Percentiles rank a stretch among this genome's conserved stretches.
phyloP scores from a whole-genome alignment of 2,329 filamentous ascomycete genomes.

The Aspergillus cejpii region DNA sequence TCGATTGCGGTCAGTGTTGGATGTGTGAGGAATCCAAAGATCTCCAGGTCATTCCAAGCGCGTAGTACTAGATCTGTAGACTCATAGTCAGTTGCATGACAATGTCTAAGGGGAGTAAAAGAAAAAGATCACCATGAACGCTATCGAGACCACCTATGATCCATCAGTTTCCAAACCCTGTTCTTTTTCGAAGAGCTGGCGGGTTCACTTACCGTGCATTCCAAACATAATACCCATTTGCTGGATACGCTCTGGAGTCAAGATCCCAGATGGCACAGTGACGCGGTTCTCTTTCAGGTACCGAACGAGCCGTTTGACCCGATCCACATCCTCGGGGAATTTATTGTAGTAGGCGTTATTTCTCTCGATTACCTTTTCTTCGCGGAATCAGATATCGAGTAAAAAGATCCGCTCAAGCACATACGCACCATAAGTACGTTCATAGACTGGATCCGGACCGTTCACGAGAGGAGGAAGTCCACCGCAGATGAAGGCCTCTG shows the following conservation, averaged over 20 bases:
- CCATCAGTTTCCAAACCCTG: constrained; percentile 8
- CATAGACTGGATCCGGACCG: constrained; percentile 67
- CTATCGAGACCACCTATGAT: constrained; percentile 57
- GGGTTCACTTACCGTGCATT: constrained; percentile 51
- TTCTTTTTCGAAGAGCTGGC: neutral
- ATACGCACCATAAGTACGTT: constrained; percentile 53
- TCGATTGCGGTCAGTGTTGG: constrained; percentile 66
- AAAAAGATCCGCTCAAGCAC: constrained; percentile 1
- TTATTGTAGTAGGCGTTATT: constrained; percentile 78
- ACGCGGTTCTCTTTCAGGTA: constrained; percentile 60
- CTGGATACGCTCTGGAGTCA: constrained; percentile 69
- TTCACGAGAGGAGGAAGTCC: constrained; percentile 72
- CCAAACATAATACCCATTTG: constrained; percentile 74
- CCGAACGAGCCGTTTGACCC: constrained; percentile 59
- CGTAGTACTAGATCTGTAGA: constrained; percentile 57
- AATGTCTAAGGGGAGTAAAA: neutral
- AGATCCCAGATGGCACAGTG: constrained; percentile 59
- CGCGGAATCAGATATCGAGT: constrained; percentile 11
- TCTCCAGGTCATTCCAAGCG: constrained; percentile 64
- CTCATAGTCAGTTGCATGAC: neutral
- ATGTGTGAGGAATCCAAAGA: constrained; percentile 68
- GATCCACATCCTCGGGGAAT: constrained; percentile 69
- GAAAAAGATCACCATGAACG: constrained; percentile 53
- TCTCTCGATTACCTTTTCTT: constrained; percentile 58
- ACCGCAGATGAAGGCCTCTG: constrained; percentile 77